Evolutionary conservation across 352 stramenopile species (phyloP), one percentile per base, ranked within the genome.

Genomic region (Globisporangium cederbergense): DNA sequence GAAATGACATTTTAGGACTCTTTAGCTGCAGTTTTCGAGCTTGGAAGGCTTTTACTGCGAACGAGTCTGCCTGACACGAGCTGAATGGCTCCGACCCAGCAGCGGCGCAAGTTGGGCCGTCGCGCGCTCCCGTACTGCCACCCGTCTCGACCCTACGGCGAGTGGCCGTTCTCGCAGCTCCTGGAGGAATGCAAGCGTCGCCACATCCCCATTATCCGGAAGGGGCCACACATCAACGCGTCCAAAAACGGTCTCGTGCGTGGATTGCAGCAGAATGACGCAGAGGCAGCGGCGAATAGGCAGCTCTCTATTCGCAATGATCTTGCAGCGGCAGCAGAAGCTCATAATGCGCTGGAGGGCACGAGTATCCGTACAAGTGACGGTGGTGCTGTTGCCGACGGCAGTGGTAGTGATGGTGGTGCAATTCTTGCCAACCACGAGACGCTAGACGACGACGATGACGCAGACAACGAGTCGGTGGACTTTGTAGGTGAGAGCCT

Each of bases 141-240:
- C 16, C 28, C 28, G 3, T 54, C 60, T 20, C 38, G 42, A 2
- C 60, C 60, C 11, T 66, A 66, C n/a, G 9, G 13, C 11, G 60
- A 53, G 28, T 66, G 60, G 60, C 40, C 43, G 22, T 34, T 40
- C 6, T 28, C n/a, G 6, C 60, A 60, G 28, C 40, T 66, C 4
- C 40, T 46, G 9, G 51, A 22, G 0, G 61, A 66, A 14, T 66
- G 51, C 30, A n/a, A 20, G 30, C 52, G 40, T 30, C 61, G 61
- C 20, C 51, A 40, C 0, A 61, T 66, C 52, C 20, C 42, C 1
- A 36, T 61, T 28, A 47, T 54, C n/a, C 42, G 61, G 11, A 60
- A 56, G 18, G 61, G 61, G 2, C 40, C 40, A 5, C 9, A n/a
- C 13, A 16, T 0, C 14, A 66, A 66, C 54, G 43, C 52, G n/a